phyloP scores from a whole-genome alignment of 1,284 basidiomycete species.

The Xerocomus cyaneibrunnescens region DNA sequence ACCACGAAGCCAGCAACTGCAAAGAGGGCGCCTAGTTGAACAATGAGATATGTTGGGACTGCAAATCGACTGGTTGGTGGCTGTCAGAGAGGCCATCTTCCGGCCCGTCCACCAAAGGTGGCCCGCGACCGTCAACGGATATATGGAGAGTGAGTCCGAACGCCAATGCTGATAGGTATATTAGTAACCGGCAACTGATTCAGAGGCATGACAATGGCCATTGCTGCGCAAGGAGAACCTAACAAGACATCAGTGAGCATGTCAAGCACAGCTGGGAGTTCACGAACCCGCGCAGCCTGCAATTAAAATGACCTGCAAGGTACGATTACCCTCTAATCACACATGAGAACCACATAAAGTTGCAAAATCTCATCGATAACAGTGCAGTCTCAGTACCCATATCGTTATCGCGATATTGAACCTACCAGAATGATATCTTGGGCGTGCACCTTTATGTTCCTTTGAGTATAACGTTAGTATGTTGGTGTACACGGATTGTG shows the following conservation, averaged over 20 bases:
- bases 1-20: background rate
- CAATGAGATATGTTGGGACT: background rate
- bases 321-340: background rate
- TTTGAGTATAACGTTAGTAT: background rate
- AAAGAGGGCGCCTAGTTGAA: constrained; percentile 1
- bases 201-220: too few relatives aligned
- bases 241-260: background rate
- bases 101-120: constrained; percentile 3
- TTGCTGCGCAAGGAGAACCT: background rate
- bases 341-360: background rate
- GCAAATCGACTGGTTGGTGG: background rate
- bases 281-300: background rate
- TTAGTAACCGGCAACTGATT: too few relatives aligned
- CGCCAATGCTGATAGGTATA: background rate
- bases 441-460: background rate
- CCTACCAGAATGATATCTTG: background rate
- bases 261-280: background rate
- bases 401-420: background rate
- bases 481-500: background rate
- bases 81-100: background rate
- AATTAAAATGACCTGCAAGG: background rate
- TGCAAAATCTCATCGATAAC: constrained; percentile 2
- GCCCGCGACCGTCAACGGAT: background rate
- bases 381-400: background rate
- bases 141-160: background rate